Conservation (phyloP, 768 basidiomycete species). For the Panaeolus cyanescens region DNA sequence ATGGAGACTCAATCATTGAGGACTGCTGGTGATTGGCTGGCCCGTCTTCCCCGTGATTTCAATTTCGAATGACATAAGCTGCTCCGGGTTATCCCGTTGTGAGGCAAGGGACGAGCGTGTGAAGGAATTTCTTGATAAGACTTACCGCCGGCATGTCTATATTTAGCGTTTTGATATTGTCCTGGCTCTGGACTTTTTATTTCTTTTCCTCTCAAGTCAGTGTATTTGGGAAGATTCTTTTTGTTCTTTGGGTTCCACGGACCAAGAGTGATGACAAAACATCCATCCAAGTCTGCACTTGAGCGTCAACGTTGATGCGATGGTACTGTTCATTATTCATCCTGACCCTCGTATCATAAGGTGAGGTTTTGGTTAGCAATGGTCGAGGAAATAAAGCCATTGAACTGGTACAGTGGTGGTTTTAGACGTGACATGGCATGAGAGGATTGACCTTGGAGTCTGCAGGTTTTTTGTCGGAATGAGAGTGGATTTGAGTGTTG, state of each 20-base stretch:
- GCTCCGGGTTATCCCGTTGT: neutral
- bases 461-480: neutral
- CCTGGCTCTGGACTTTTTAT: too few species aligned
- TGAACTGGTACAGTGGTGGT: too few species aligned
- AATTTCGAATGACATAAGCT: neutral
- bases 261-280: too few species aligned
- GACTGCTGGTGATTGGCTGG: neutral
- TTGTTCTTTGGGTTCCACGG: too few species aligned
- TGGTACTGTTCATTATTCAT: neutral
- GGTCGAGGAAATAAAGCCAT: too few species aligned
- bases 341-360: too few species aligned
- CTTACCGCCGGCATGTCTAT: neutral
- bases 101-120: neutral
- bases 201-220: too few species aligned
- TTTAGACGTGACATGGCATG: neutral
- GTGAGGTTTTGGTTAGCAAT: too few species aligned
- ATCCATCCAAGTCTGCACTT: too few species aligned
- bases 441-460: neutral
- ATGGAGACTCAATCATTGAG: neutral
- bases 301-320: too few species aligned
- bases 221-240: too few species aligned
- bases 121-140: neutral
- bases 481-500: neutral
- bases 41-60: neutral
- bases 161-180: slow-evolving; percentile 1